Evolutionary conservation across 345 rosid species (phyloP).

Genomic region (Pistacia atlantica): DNA sequence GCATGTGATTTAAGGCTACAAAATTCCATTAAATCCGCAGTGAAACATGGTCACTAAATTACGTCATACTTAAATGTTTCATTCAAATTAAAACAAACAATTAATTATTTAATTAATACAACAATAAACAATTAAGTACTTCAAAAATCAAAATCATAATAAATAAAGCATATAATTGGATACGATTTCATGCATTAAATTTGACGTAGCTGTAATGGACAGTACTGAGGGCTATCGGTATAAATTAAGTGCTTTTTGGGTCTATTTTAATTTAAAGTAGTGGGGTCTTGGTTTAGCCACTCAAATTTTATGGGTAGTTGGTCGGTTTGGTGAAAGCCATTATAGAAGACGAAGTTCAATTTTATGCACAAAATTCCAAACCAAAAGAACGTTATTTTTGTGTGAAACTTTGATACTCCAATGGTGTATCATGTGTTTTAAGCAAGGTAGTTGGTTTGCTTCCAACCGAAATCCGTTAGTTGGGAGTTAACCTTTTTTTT

Average conservation of each 20-base stretch:
- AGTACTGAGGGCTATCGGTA: no score
- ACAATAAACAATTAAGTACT: no score
- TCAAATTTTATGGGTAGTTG: no score
- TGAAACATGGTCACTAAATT: not conserved
- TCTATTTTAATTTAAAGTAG: not conserved
- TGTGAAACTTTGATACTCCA: not conserved
- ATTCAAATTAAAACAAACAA: no score
- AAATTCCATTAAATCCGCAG: not conserved
- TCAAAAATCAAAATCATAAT: no score
- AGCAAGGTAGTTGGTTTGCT: not conserved
- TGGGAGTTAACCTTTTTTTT: no score
- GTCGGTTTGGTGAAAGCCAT: not conserved
- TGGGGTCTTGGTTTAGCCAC: not conserved
- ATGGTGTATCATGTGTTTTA: not conserved
- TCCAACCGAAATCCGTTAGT: not conserved
- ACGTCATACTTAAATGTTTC: not conserved
- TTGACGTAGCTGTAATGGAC: not conserved
- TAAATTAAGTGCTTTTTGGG: not conserved
- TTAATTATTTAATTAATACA: no score
- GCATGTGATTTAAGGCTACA: not conserved
- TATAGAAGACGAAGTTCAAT: not conserved
- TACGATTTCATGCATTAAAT: not conserved
- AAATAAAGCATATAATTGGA: no score
- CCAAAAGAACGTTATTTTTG: not conserved
- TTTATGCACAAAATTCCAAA: not conserved